A percentile compares a stretch with the other conserved stretches of the same genome.
These are phyloP conservation scores for Potentilla sterilis DNA, from an alignment of 306 rosid species.

Conservation along the genomic window DNA sequence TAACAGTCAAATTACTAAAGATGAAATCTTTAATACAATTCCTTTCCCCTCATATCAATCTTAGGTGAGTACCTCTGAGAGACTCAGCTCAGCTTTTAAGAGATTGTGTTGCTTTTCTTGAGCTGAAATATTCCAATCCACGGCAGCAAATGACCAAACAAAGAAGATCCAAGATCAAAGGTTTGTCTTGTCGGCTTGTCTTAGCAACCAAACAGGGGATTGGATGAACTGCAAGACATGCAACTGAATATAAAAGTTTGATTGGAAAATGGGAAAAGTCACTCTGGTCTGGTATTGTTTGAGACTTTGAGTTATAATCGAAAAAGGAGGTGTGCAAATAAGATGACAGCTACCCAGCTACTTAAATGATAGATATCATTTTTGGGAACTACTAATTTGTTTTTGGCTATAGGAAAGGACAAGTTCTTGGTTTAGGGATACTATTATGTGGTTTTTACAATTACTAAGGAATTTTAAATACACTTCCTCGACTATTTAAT, in stretches of 20 bases:
- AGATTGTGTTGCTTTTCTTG: background rate
- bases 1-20: background rate
- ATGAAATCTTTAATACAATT: conserved; percentile 7
- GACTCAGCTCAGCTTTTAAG: background rate
- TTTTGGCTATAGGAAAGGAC: background rate
- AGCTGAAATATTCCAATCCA: conserved; percentile 2
- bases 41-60: background rate
- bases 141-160: conserved; percentile 7
- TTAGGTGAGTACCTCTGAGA: conserved; percentile 1
- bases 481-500: too few species aligned
- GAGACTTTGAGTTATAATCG: background rate
- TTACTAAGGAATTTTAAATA: too few species aligned
- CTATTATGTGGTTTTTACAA: too few species aligned
- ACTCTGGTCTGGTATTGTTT: background rate
- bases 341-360: background rate
- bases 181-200: conserved; percentile 11
- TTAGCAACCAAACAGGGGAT: conserved; percentile 8
- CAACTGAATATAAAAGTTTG: conserved; percentile 16
- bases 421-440: too few species aligned
- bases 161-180: conserved; percentile 6
- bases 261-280: background rate
- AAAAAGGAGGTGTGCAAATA: background rate
- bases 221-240: conserved; percentile 17
- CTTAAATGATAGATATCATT: background rate
- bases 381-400: background rate